Evolutionary conservation across 2,329 filamentous ascomycete species (phyloP).

Genomic region (Ceratocystis smalleyi): DNA sequence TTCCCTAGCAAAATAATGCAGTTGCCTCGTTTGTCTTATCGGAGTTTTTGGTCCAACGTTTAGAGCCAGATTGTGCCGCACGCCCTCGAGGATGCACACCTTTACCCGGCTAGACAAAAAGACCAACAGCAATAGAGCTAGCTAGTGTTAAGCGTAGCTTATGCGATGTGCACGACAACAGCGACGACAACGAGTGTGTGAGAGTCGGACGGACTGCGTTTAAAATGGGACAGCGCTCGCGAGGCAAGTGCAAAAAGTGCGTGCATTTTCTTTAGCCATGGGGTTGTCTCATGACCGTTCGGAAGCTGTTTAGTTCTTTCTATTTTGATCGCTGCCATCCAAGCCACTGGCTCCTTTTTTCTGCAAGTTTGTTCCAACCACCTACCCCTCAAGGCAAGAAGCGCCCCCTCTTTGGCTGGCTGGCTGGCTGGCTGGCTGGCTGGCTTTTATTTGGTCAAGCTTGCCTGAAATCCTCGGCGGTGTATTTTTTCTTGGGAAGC

Average conservation of each 20-base stretch:
- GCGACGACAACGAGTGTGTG: not conserved
- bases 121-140: not conserved
- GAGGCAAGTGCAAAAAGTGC: not conserved
- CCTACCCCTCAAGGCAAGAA: too few species aligned
- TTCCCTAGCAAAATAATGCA: not conserved
- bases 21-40: not conserved
- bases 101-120: too few species aligned
- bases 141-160: not conserved
- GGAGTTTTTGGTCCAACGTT: not conserved
- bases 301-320: not conserved
- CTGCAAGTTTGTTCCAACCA: not conserved
- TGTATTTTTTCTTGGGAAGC: too few species aligned
- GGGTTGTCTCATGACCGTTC: not conserved
- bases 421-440: not conserved
- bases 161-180: not conserved
- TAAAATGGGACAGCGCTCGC: too few species aligned
- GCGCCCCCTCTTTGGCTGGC: too few species aligned
- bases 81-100: not conserved
- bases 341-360: conserved; percentile 2
- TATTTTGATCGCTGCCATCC: conserved; percentile 15
- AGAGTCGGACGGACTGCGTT: too few species aligned
- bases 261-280: not conserved
- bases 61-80: not conserved
- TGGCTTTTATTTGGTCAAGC: not conserved
- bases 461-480: not conserved